These are phyloP conservation scores for Kwoniella sp. DNA, from an alignment of 768 basidiomycete genomes.

Conservation along the genomic window DNA sequence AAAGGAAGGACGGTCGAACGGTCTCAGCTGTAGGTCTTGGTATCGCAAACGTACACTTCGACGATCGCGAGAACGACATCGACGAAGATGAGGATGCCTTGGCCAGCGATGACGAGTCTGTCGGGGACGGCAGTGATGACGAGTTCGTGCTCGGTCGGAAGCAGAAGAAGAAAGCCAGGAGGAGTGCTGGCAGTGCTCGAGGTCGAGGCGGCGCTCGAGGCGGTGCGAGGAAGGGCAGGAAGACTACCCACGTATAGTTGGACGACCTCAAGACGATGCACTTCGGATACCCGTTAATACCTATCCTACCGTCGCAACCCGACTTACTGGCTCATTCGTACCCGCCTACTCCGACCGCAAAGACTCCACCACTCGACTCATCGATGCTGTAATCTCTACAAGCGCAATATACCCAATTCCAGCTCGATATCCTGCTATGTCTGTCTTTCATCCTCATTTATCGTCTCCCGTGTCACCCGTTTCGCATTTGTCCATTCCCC, in stretches of 20 bases:
- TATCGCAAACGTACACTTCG: slow-evolving; percentile 45
- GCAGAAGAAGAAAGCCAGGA: slow-evolving; percentile 6
- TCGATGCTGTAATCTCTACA: not conserved
- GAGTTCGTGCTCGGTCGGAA: slow-evolving; percentile 1
- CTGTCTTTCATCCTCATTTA: not conserved
- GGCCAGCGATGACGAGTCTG: not conserved
- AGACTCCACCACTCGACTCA: no score
- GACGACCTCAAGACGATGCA: not conserved
- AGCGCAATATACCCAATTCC: not conserved
- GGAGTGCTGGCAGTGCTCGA: slow-evolving; percentile 6
- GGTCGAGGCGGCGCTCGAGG: slow-evolving; percentile 13
- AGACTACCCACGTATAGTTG: not conserved
- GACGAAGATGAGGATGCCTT: not conserved
- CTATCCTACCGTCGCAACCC: not conserved
- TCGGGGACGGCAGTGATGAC: not conserved
- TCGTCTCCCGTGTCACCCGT: not conserved
- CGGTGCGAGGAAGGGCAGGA: slow-evolving; percentile 11
- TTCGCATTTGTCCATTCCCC: no score
- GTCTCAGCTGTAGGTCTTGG: slow-evolving; percentile 45
- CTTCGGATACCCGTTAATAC: not conserved
- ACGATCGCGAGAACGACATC: slow-evolving; percentile 21
- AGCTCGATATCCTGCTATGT: not conserved
- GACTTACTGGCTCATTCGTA: no score
- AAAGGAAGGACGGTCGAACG: slow-evolving; percentile 11
- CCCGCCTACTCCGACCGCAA: no score